Percentiles rank a stretch among this genome's conserved stretches.
These are phyloP conservation scores for Martensiomyces pterosporus DNA, from an alignment of 192 early-diverging fungal species.

Conservation along the genomic window DNA sequence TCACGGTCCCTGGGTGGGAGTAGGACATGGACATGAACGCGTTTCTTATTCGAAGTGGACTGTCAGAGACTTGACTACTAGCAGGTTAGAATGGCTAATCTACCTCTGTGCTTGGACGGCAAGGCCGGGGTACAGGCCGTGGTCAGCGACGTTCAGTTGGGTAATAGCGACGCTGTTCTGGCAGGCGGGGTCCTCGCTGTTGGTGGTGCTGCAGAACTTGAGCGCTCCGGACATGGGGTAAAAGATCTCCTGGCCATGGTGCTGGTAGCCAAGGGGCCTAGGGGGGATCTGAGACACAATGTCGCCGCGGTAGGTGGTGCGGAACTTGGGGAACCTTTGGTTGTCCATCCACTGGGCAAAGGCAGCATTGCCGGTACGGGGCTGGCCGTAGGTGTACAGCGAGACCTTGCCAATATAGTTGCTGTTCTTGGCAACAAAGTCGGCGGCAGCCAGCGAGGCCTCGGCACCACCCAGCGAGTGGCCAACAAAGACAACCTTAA, in stretches of 20 bases:
- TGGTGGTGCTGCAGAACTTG: not conserved
- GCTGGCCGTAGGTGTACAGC: slow-evolving; percentile 4
- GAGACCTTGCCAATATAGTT: not conserved
- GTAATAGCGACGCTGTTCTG: not conserved
- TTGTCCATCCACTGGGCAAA: not conserved
- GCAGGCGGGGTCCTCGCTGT: not conserved
- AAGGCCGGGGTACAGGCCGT: not conserved
- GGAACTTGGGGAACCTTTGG: not conserved
- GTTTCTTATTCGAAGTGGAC: no score
- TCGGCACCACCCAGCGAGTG: slow-evolving; percentile 12
- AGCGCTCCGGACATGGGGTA: not conserved
- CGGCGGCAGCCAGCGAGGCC: slow-evolving; percentile 6
- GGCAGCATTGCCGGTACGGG: not conserved
- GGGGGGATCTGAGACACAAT: not conserved
- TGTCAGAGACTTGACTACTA: no score
- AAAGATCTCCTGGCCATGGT: not conserved
- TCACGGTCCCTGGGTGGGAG: no score
- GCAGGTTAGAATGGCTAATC: no score
- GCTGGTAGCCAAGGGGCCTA: not conserved
- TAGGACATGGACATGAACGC: no score
- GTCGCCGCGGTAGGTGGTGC: not conserved
- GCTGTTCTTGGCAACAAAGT: not conserved
- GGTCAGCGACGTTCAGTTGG: not conserved
- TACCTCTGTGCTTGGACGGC: no score
- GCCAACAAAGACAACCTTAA: slow-evolving; percentile 8